Evolutionary conservation across 805 yeast species (phyloP).

Genomic region (Monosporozyma aerobia): DNA sequence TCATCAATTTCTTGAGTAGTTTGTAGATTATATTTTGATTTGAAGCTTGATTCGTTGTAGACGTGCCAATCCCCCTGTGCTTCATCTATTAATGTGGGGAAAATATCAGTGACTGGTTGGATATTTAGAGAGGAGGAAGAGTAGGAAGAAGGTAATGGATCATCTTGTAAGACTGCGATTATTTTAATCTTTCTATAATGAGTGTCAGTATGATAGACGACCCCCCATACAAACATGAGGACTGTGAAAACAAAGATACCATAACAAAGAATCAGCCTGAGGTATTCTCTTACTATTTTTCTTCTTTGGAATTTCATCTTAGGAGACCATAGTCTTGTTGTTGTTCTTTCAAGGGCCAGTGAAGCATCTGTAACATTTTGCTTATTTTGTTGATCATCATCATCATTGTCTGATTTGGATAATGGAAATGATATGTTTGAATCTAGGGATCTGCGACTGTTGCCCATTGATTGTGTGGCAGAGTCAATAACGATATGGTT

Average conservation of each 20-base stretch:
- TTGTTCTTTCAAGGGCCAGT: background rate
- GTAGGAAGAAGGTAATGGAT: background rate
- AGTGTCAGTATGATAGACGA: constrained; percentile 22
- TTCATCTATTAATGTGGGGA: constrained; percentile 1
- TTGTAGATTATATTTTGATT: constrained; percentile 10
- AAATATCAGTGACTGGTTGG: background rate
- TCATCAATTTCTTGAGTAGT: constrained; percentile 19
- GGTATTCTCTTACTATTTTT: constrained; percentile 4
- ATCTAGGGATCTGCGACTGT: background rate
- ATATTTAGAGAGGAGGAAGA: too few species aligned
- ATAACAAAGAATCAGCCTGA: constrained; percentile 10
- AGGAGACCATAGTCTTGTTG: constrained; percentile 7
- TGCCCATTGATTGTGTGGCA: background rate
- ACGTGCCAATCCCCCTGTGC: constrained; percentile 26
- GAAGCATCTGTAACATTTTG: background rate
- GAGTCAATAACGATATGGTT: background rate
- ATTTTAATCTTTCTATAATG: constrained; percentile 6
- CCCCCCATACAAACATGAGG: constrained; percentile 31
- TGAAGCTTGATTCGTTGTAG: constrained; percentile 20
- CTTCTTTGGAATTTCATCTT: constrained; percentile 6
- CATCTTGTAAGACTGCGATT: constrained; percentile 2
- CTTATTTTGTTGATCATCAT: background rate
- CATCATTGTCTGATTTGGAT: background rate
- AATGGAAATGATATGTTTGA: background rate
- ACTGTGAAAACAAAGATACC: constrained; percentile 16